These are phyloP conservation scores for Acanthochlamys bracteata DNA, from an alignment of 106 monocot genomes.

Conservation along the genomic window DNA sequence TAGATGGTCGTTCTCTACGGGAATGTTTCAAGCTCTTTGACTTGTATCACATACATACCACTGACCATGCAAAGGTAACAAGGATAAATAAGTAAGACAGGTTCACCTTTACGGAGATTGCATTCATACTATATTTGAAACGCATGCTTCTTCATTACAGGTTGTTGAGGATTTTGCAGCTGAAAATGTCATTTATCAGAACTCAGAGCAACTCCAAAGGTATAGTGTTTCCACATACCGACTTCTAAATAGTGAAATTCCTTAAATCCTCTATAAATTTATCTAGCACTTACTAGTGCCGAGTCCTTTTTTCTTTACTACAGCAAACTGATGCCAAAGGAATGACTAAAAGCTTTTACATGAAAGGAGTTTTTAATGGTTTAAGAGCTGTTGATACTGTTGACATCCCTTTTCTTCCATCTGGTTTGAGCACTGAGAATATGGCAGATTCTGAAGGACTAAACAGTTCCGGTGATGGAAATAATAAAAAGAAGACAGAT, in stretches of 20 bases:
- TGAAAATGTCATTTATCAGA: constrained; percentile 94
- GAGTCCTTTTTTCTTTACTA: neutral
- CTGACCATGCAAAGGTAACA: constrained; percentile 79
- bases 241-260: neutral
- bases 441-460: constrained; percentile 6
- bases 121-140: neutral
- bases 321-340: constrained; percentile 86
- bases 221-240: constrained; percentile 1
- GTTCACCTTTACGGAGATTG: neutral
- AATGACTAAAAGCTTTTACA: constrained; percentile 87
- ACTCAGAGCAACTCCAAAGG: constrained; percentile 95
- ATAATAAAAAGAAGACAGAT: constrained; percentile 66
- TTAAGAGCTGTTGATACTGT: constrained; percentile 55
- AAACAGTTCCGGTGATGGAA: constrained; percentile 7
- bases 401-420: constrained; percentile 42
- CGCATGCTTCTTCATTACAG: constrained; percentile 14
- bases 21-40: constrained; percentile 96
- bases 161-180: constrained; percentile 93
- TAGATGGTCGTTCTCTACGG: constrained; percentile 68
- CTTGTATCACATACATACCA: constrained; percentile 76
- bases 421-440: constrained; percentile 13
- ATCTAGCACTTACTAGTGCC: neutral
- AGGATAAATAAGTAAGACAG: constrained; percentile 69
- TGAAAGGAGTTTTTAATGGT: constrained; percentile 86
- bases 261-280: neutral